Conservation (phyloP, 352 stramenopile species). For the Phytopythium sindhum region DNA sequence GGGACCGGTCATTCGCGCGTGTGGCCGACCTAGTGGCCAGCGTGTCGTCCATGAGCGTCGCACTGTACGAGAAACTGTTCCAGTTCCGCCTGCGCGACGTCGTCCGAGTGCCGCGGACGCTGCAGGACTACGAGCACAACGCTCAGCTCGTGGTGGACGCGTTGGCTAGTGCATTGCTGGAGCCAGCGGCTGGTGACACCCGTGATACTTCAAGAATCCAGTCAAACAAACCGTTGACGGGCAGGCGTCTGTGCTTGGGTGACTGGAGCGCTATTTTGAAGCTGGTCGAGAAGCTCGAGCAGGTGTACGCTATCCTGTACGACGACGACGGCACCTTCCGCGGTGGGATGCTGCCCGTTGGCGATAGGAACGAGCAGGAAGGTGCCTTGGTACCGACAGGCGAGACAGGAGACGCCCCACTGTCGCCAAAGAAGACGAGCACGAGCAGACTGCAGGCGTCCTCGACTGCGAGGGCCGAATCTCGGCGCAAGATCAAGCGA, state of each 20-base stretch:
- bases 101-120: slow-evolving; percentile 50
- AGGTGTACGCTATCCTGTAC: slow-evolving; percentile 57
- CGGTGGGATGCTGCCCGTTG: not conserved
- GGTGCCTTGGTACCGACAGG: too few relatives aligned
- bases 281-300: slow-evolving; percentile 52
- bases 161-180: slow-evolving; percentile 62
- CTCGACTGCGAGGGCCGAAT: not conserved
- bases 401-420: not conserved
- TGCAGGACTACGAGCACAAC: slow-evolving; percentile 84
- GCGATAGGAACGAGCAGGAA: not conserved
- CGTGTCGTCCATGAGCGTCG: slow-evolving; percentile 90
- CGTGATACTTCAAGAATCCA: not conserved
- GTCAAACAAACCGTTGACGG: slow-evolving; percentile 36
- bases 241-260: slow-evolving; percentile 44
- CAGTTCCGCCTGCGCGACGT: slow-evolving; percentile 74
- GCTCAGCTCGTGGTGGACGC: slow-evolving; percentile 84
- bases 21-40: slow-evolving; percentile 80
- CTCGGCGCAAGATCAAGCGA: not conserved
- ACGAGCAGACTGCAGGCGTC: not conserved
- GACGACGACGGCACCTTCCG: slow-evolving; percentile 20
- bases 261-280: slow-evolving; percentile 47
- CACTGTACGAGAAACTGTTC: slow-evolving; percentile 90
- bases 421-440: not conserved
- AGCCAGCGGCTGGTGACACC: slow-evolving; percentile 22
- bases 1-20: slow-evolving; percentile 67